Evolutionary conservation across 2,329 filamentous ascomycete genomes (phyloP), one percentile per base, ranked within the genome.

Genomic region (Diplodia sapinea): DNA sequence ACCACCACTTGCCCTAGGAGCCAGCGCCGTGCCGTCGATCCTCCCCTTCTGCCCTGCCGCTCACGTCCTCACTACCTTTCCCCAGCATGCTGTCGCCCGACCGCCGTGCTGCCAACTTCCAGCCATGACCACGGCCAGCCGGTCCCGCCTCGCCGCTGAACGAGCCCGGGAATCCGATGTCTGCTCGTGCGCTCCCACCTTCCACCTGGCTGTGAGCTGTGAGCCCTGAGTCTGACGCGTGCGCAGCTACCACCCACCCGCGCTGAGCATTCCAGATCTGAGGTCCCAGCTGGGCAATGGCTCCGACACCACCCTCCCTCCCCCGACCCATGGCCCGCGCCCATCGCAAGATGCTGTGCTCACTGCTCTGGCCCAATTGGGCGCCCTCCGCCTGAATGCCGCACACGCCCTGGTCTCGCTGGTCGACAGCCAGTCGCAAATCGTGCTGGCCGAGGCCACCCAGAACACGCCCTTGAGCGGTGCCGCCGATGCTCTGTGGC

Each of bases 321-420:
- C 4, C 73, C 70, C 63, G 23, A 26, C 23, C n/a, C 70, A 74
- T 68, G 43, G 67, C 15, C 69, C 76, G 29, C 72, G 61, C 43
- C 61, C 68, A 3, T 76, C 74, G 15, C 61, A 56, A 4, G 77
- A 79, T 61, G 70, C 75, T 13, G 76, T 76, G 26, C 69, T 79
- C 69, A 76, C 74, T 7, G 75, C 77, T 5, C 78, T 79, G 67
- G 77, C 77, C 2, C 78, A 79, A 49, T 63, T 79, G 49, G 78
- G 76, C 6, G 77, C 78, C n/a, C 71, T 79, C n/a, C 76, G 77
- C 11, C 71, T 79, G 20, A 76, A 77, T 49, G 72, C 75, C 2
- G 73, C 74, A 5, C 71, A 77, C 54, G 76, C 75, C 50, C 67
- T 79, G 31, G 76, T 79, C 31, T 78, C 76, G 67, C 77, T 79